Base-by-base conservation (phyloP, 768 basidiomycete genomes). In the Udeniomyces megalosporus region DNA sequence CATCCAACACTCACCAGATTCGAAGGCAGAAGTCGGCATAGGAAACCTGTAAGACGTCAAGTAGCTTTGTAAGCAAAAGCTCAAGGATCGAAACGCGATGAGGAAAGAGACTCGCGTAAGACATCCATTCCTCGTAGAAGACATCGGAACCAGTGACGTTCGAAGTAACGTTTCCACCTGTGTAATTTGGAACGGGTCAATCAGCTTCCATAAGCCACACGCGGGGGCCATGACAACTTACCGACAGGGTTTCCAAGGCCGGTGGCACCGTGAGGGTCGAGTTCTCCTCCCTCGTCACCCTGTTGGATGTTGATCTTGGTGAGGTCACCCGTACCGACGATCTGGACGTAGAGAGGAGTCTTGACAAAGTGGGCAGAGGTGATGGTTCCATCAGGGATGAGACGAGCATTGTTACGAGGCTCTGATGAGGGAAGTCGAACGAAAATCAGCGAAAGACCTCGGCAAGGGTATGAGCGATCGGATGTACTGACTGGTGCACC, bases 251-350 rank as follows among this genome's bases (percentile, higher is more conserved):
- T 75, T 61, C 74, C 74, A 29, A n/a, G 49, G 26, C 49, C 57
- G 15, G 49, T 53, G 0, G 73, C 72, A 4, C 75, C 76, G 70
- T 78, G 77, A 24, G 77, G 32, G 32, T 31, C n/a, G 26, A 77
- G 71, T 68, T 77, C 76, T 58, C 76, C 76, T 61, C 76, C 76
- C 28, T 66, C 67, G 58, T 78, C 77, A 48, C 71, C 72, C 11
- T 53, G 29, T 2, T 66, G 66, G 63, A 78, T 73, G 71, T 77
- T 76, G 65, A 78, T 61, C 66, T 70, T 73, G 53, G 75, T 76
- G 32, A 77, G 70, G 67, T 77, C 76, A 29, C 75, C 76, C 28
- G 70, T 70, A 76, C 84, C 87, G 52, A 71, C 71, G 45, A 72
- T 60, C 66, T 78, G 77, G 53, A 74, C 72, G 68, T 77, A 78